phyloP scores from a whole-genome alignment of 179 eudicot species.

The Beta corolliflora region DNA sequence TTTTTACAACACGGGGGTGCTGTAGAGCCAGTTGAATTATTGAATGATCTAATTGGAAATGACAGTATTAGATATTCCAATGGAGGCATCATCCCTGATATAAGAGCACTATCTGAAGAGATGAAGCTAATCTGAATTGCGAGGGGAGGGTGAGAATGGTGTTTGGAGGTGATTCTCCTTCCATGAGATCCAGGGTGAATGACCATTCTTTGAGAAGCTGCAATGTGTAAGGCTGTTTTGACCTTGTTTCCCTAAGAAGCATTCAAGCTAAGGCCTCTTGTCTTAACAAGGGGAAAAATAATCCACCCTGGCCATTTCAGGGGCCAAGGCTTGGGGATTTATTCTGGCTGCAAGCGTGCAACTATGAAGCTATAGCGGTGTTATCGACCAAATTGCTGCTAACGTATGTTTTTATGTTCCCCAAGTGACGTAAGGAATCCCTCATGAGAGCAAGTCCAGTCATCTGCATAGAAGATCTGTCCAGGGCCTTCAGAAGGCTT shows the following conservation, averaged over 20 bases:
- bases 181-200: neutral
- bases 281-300: neutral
- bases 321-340: neutral
- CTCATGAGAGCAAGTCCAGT: neutral
- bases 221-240: too few species aligned
- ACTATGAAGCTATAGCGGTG: neutral
- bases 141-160: neutral
- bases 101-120: constrained; percentile 60
- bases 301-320: neutral
- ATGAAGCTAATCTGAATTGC: constrained; percentile 42
- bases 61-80: constrained; percentile 44
- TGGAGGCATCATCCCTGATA: constrained; percentile 79
- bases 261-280: neutral
- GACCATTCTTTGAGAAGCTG: neutral
- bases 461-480: neutral
- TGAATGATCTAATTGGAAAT: constrained; percentile 67
- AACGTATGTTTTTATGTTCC: neutral
- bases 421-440: neutral
- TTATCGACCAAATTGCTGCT: neutral
- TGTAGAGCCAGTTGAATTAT: constrained; percentile 64
- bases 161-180: neutral
- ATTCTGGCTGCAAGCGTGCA: neutral
- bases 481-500: neutral
- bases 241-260: neutral
- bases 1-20: constrained; percentile 94